Percentiles rank a stretch among this genome's conserved stretches.
Evolutionary conservation across 2,329 filamentous ascomycete species (phyloP).

Genomic region (Chrysoporthe puriensis): DNA sequence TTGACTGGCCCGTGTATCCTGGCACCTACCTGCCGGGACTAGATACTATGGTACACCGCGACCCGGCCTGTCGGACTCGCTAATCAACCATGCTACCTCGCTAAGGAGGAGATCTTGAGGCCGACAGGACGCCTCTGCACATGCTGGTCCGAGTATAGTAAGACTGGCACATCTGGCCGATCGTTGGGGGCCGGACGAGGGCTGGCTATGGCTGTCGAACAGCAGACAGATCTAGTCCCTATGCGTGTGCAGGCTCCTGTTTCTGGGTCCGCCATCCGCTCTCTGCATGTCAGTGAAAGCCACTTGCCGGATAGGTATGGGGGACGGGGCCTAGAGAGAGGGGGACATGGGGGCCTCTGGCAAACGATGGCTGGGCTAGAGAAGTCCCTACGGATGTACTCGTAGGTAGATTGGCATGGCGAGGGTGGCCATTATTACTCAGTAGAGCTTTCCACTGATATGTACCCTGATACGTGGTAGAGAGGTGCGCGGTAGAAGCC

Average conservation of each 20-base stretch:
- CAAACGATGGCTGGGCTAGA: neutral
- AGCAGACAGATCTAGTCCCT: neutral
- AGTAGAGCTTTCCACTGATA: too few relatives aligned
- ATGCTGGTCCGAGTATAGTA: too few relatives aligned
- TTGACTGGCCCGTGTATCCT: too few relatives aligned
- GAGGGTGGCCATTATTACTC: too few relatives aligned
- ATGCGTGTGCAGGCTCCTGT: neutral
- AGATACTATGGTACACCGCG: too few relatives aligned
- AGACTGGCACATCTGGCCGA: too few relatives aligned
- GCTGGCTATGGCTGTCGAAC: neutral
- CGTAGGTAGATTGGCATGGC: too few relatives aligned
- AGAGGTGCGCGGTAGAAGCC: neutral
- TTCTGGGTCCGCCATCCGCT: neutral
- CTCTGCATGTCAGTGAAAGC: neutral
- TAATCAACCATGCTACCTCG: neutral
- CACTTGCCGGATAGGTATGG: neutral
- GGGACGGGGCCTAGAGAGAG: neutral
- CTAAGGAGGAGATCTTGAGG: too few relatives aligned
- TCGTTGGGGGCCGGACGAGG: too few relatives aligned
- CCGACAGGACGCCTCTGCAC: too few relatives aligned
- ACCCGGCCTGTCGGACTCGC: neutral
- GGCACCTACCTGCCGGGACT: too few relatives aligned
- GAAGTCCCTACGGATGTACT: neutral
- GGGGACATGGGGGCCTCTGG: neutral
- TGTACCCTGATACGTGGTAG: too few relatives aligned